phyloP scores from a whole-genome alignment of 1,284 basidiomycete genomes.

The Rugosomyces carneus region DNA sequence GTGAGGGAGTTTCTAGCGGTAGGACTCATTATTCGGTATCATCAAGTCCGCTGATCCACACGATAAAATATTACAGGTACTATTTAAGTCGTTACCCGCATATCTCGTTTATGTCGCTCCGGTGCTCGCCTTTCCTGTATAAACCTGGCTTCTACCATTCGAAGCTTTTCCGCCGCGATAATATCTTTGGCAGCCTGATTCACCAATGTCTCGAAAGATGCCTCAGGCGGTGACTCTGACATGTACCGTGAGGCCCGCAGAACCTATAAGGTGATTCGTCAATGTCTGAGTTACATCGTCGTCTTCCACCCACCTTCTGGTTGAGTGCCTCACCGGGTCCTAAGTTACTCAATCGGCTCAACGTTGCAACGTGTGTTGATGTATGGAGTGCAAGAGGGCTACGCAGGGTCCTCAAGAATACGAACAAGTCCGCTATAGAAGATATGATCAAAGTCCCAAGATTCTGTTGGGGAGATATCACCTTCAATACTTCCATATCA shows the following conservation, averaged over 20 bases:
- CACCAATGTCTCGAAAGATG: conserved; percentile 37
- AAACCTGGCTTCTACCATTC: conserved; percentile 39
- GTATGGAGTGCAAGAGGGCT: conserved; percentile 50
- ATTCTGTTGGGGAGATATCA: conserved; percentile 33
- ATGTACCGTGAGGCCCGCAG: conserved; percentile 43
- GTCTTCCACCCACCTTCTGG: conserved; percentile 37
- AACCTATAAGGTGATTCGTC: conserved; percentile 31
- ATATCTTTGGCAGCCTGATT: conserved; percentile 54
- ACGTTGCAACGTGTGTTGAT: conserved; percentile 39
- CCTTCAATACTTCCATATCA: background rate
- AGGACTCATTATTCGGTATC: background rate
- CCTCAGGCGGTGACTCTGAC: conserved; percentile 42
- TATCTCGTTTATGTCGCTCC: conserved; percentile 22
- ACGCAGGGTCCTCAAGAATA: conserved; percentile 53
- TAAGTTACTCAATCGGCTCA: conserved; percentile 42
- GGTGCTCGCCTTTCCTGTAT: conserved; percentile 20
- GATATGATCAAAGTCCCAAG: conserved; percentile 49
- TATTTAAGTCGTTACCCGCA: conserved; percentile 11
- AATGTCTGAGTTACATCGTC: background rate
- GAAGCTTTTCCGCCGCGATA: conserved; percentile 56
- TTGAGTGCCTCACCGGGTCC: conserved; percentile 40
- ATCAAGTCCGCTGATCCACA: background rate
- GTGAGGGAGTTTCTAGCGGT: background rate
- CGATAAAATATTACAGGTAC: background rate
- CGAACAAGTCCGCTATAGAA: conserved; percentile 57